Percentiles rank a stretch among this genome's conserved stretches.
Evolutionary conservation across 345 rosid species (phyloP).

Genomic region (Euphorbia peplus): DNA sequence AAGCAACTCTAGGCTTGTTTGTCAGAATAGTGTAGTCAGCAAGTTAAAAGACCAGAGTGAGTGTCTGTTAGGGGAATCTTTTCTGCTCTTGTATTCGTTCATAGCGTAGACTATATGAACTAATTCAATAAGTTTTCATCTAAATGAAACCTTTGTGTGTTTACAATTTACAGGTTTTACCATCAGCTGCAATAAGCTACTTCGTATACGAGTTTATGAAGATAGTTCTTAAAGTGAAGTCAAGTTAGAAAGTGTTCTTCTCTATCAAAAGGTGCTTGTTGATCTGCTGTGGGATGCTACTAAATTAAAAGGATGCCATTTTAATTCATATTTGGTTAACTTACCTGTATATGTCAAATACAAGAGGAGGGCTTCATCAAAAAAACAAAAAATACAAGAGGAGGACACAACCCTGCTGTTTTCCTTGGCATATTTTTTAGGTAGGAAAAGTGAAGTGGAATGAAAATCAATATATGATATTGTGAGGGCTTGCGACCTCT

Average conservation of each 20-base stretch:
- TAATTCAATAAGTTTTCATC: not conserved
- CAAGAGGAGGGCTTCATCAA: no score
- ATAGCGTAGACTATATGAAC: not conserved
- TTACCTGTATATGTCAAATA: not conserved
- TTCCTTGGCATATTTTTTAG: not conserved
- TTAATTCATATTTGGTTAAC: not conserved
- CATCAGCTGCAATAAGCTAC: conserved; percentile 90
- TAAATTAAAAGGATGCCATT: not conserved
- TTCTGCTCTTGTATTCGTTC: not conserved
- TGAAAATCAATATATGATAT: not conserved
- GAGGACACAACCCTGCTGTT: not conserved
- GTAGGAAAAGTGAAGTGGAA: not conserved
- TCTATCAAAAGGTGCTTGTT: not conserved
- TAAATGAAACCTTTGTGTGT: conserved; percentile 1
- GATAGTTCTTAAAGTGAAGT: conserved; percentile 82
- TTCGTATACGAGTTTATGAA: conserved; percentile 82
- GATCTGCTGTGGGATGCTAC: not conserved
- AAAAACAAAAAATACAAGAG: no score
- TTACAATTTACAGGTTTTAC: conserved; percentile 61
- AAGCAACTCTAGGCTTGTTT: not conserved
- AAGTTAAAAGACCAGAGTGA: not conserved
- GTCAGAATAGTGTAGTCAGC: not conserved
- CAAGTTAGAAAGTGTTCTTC: conserved; percentile 23
- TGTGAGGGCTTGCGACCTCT: not conserved
- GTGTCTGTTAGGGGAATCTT: not conserved